Percentiles rank a stretch among this genome's conserved stretches.
These are phyloP conservation scores for Rosa multiflora DNA, from an alignment of 306 rosid genomes.

Conservation along the genomic window DNA sequence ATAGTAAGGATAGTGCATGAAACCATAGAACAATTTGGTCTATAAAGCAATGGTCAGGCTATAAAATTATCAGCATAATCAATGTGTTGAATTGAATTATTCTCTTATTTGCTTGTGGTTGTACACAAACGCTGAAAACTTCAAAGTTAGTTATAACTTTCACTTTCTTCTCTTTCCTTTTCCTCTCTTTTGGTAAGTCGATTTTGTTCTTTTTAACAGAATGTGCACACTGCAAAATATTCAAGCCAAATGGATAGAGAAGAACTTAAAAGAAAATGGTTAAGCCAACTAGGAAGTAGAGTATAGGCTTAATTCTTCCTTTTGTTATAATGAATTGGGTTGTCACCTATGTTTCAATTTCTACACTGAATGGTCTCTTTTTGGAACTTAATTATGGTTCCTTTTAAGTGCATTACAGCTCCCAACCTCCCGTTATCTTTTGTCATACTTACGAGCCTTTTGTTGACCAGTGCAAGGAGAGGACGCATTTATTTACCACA, in stretches of 20 bases:
- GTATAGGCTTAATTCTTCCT: neutral
- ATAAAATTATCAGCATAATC: no score
- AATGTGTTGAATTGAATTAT: neutral
- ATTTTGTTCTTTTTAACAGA: neutral
- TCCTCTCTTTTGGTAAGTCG: neutral
- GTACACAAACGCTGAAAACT: neutral
- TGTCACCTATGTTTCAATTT: neutral
- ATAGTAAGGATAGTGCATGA: neutral
- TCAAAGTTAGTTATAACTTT: neutral
- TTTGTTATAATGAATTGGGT: neutral
- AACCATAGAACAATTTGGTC: neutral
- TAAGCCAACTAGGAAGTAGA: neutral
- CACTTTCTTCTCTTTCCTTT: neutral
- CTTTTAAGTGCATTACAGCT: neutral
- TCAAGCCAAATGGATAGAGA: neutral
- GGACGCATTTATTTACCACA: conserved; percentile 92
- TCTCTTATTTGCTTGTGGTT: neutral
- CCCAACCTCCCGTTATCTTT: neutral
- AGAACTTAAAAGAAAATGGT: neutral
- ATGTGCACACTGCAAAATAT: neutral
- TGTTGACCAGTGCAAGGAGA: conserved; percentile 65
- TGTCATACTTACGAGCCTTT: neutral
- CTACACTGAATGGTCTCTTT: neutral
- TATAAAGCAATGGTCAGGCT: neutral
- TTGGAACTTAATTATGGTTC: neutral